Conservation (phyloP, 2,329 filamentous ascomycete species). For the Rutstroemia sydowiana region DNA sequence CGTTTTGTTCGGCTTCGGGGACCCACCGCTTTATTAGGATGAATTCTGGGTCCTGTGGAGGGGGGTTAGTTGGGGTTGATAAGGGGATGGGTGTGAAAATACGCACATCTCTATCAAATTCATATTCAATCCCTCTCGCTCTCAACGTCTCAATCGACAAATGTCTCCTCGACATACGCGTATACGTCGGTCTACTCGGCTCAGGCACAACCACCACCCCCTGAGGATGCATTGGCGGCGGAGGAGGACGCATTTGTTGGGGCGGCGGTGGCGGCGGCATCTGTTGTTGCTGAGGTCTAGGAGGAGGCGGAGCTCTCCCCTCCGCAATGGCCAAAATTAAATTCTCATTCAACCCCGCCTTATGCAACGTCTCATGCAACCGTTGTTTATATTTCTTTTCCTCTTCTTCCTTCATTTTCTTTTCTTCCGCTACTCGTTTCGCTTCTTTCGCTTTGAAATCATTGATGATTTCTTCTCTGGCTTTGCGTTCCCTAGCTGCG, state of each 20-base stretch:
- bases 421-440: conserved; percentile 37
- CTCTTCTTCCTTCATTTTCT: conserved; percentile 41
- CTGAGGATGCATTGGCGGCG: conserved; percentile 11
- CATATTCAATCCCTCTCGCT: conserved; percentile 48
- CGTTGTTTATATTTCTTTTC: conserved; percentile 37
- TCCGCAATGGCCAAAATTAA: conserved; percentile 52
- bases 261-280: background rate
- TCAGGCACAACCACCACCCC: background rate
- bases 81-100: background rate
- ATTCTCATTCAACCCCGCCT: conserved; percentile 51
- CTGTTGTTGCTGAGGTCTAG: conserved; percentile 10
- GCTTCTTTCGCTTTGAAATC: conserved; percentile 33
- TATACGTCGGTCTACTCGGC: conserved; percentile 50
- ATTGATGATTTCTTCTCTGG: conserved; percentile 33
- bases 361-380: conserved; percentile 50
- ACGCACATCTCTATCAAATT: conserved; percentile 37
- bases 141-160: conserved; percentile 55
- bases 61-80: background rate
- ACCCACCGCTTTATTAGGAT: conserved; percentile 69
- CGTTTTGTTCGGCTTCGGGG: conserved; percentile 61
- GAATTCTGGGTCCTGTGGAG: conserved; percentile 55
- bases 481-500: conserved; percentile 26
- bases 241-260: background rate
- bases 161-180: conserved; percentile 54
- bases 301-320: conserved; percentile 34